Evolutionary conservation across 306 rosid species (phyloP).

Genomic region (Malus sylvestris): DNA sequence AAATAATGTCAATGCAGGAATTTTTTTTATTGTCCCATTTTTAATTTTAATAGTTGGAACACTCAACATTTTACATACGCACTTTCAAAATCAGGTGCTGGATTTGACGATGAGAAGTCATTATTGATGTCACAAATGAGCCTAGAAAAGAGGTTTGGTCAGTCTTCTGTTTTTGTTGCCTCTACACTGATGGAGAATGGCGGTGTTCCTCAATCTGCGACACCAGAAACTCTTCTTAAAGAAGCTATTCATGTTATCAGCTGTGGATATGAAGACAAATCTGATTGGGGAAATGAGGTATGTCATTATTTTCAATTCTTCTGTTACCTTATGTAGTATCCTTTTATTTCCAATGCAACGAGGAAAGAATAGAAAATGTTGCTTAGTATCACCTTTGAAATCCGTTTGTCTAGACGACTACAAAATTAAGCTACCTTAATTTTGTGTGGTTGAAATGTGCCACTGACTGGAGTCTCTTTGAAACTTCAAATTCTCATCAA

Average conservation of each 20-base stretch:
- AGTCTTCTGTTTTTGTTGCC: conserved; percentile 85
- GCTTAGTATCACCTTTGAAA: neutral
- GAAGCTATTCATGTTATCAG: conserved; percentile 99
- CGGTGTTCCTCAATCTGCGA: conserved; percentile 95
- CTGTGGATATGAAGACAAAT: conserved; percentile 93
- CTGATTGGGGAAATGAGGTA: conserved; percentile 96
- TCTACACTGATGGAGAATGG: conserved; percentile 98
- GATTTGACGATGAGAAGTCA: conserved; percentile 91
- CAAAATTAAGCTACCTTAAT: neutral
- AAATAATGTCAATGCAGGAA: neutral
- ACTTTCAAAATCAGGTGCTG: conserved; percentile 49
- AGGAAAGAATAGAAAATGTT: neutral
- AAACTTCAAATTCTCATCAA: neutral
- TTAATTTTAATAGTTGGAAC: neutral
- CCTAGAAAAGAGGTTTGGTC: conserved; percentile 92
- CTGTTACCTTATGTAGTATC: neutral
- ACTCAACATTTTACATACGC: neutral
- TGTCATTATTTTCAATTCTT: conserved; percentile 11
- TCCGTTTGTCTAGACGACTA: neutral
- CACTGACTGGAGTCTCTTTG: neutral
- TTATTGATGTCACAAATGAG: conserved; percentile 87
- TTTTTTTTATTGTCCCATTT: neutral
- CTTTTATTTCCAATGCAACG: neutral
- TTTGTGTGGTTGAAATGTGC: neutral
- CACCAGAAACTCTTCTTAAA: conserved; percentile 90